Conservation (phyloP, 371 early-diverging fungal genomes). For the Dentiscutata heterogama region DNA sequence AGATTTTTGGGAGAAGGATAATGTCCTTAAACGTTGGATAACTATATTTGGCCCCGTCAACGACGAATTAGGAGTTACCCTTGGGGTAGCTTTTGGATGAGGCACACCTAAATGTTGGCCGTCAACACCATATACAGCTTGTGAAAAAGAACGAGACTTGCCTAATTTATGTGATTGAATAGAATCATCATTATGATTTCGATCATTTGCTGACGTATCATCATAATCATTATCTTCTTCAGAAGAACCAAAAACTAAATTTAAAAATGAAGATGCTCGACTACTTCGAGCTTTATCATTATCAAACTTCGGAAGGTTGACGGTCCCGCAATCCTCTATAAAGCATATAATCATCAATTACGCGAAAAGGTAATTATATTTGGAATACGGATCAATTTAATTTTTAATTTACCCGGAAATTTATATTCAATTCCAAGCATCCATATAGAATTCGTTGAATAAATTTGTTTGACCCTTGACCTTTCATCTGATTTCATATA, state of each 20-base stretch:
- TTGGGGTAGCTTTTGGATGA: neutral
- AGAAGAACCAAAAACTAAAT: conserved; percentile 35
- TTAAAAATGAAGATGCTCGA: conserved; percentile 36
- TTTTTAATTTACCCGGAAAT: conserved; percentile 39
- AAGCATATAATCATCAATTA: neutral
- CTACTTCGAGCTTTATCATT: conserved; percentile 27
- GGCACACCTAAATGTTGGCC: neutral
- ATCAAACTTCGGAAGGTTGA: conserved; percentile 32
- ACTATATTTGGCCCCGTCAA: neutral
- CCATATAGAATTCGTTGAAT: conserved; percentile 41
- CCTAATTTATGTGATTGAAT: neutral
- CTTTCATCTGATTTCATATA: conserved; percentile 46
- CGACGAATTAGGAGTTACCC: neutral
- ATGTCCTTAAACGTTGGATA: conserved; percentile 21
- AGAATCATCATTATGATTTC: neutral
- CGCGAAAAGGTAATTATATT: neutral
- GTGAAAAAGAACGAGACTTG: conserved; percentile 31
- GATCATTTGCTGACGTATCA: conserved; percentile 1
- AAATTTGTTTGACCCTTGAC: conserved; percentile 31
- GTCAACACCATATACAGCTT: neutral
- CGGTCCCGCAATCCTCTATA: conserved; percentile 36
- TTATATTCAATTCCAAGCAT: conserved; percentile 45
- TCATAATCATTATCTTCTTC: conserved; percentile 43
- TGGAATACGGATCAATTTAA: neutral
- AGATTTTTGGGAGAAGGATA: conserved; percentile 33